Percentiles rank a stretch among this genome's conserved stretches.
phyloP scores from a whole-genome alignment of 2,329 filamentous ascomycete species.

The Paecilomyces dactylethromorphus region DNA sequence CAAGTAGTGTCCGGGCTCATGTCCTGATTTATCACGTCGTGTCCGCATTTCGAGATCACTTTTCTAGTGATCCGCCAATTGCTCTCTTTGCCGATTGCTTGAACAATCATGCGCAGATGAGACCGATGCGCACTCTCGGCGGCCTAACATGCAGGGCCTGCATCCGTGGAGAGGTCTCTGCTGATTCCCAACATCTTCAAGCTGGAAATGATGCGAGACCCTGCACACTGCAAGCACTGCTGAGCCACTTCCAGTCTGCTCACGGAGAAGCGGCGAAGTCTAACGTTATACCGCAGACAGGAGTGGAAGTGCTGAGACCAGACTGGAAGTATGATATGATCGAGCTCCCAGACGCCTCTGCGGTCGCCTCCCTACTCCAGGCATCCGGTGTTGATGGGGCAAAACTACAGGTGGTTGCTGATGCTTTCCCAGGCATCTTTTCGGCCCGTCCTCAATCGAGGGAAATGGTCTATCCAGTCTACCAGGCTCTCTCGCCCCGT shows the following conservation, averaged over 20 bases:
- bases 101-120: constrained; percentile 52
- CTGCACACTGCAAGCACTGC: constrained; percentile 23
- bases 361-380: constrained; percentile 32
- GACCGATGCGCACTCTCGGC: constrained; percentile 49
- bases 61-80: constrained; percentile 52
- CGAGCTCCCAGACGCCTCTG: constrained; percentile 45
- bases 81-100: constrained; percentile 54
- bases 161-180: constrained; percentile 2
- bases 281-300: constrained; percentile 8
- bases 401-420: constrained; percentile 47
- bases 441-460: constrained; percentile 12
- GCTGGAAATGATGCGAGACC: constrained; percentile 13
- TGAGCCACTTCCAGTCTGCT: constrained; percentile 33
- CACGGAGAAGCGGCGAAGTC: constrained; percentile 23
- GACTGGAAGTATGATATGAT: constrained; percentile 60
- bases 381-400: constrained; percentile 52
- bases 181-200: constrained; percentile 1
- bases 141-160: constrained; percentile 53
- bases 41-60: constrained; percentile 52
- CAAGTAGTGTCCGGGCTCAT: constrained; percentile 56
- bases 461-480: constrained; percentile 1
- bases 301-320: constrained; percentile 19
- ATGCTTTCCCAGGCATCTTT: constrained; percentile 44
- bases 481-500: neutral
- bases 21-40: constrained; percentile 59